Conservation (phyloP, 345 rosid species). For the Ailanthus altissimus region DNA sequence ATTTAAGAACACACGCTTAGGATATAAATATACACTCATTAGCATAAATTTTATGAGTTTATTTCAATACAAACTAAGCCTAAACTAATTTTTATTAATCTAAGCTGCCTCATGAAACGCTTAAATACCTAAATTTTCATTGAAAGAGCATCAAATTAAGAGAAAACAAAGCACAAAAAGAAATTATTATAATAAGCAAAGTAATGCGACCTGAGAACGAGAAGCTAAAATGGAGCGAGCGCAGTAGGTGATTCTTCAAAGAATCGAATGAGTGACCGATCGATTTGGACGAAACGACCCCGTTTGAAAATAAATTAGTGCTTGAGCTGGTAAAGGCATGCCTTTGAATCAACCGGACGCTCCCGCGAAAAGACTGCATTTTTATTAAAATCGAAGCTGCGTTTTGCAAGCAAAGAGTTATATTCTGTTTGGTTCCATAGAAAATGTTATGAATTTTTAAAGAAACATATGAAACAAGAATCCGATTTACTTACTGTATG, state of each 20-base stretch:
- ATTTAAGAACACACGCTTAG: neutral
- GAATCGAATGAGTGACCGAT: slow-evolving; percentile 17
- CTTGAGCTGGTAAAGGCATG: slow-evolving; percentile 19
- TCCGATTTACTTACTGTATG: neutral
- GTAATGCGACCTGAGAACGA: slow-evolving; percentile 14
- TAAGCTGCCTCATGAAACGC: neutral
- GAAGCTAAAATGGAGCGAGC: slow-evolving; percentile 23
- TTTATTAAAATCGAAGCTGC: slow-evolving; percentile 4
- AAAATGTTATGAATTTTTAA: neutral
- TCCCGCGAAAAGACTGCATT: slow-evolving; percentile 43
- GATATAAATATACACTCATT: neutral
- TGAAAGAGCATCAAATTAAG: neutral
- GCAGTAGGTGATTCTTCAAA: slow-evolving; percentile 10
- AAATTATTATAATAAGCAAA: neutral
- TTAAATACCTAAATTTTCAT: neutral
- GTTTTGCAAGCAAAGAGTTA: neutral
- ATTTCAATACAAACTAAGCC: neutral
- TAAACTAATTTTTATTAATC: neutral
- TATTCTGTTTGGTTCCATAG: neutral
- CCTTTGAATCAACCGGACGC: slow-evolving; percentile 31
- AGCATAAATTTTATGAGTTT: neutral
- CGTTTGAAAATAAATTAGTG: slow-evolving; percentile 16
- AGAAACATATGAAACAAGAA: neutral
- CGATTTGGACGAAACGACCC: neutral
- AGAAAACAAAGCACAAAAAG: neutral